These are phyloP conservation scores for Tilletiaria anomala DNA, from an alignment of 1,284 basidiomycete species.

Conservation along the genomic window DNA sequence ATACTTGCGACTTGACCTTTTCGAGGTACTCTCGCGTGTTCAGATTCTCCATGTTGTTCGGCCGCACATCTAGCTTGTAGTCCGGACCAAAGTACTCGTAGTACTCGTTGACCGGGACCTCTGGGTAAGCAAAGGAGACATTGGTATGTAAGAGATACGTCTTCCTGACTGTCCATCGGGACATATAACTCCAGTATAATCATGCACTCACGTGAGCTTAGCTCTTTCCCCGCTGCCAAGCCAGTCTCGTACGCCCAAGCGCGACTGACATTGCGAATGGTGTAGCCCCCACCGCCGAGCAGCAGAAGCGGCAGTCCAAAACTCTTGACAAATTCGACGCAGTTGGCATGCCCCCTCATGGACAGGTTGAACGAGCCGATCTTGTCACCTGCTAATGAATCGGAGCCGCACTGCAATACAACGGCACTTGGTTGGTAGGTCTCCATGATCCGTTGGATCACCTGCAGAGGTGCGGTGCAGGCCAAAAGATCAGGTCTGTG, in stretches of 20 bases:
- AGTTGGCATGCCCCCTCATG: conserved; percentile 94
- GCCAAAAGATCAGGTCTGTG: too few species aligned
- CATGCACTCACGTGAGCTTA: conserved; percentile 71
- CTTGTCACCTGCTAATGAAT: conserved; percentile 91
- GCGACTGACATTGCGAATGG: conserved; percentile 90
- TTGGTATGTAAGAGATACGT: background rate
- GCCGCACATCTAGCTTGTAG: conserved; percentile 87
- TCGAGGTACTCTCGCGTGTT: conserved; percentile 77
- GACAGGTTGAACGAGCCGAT: conserved; percentile 91
- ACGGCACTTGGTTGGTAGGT: conserved; percentile 89
- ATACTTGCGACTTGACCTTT: conserved; percentile 76
- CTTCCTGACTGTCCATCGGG: background rate
- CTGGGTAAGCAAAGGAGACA: background rate
- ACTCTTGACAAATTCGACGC: conserved; percentile 90
- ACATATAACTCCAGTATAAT: too few species aligned
- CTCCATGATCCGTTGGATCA: conserved; percentile 88
- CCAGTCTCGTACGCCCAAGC: conserved; percentile 99
- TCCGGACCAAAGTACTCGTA: conserved; percentile 99
- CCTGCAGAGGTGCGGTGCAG: too few species aligned
- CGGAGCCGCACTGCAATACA: conserved; percentile 95
- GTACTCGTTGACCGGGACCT: conserved; percentile 44
- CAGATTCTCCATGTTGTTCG: conserved; percentile 90
- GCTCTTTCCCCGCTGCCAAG: conserved; percentile 82
- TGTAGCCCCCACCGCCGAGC: conserved; percentile 94
- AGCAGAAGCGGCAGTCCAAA: conserved; percentile 85